Evolutionary conservation across 306 rosid species (phyloP).

Genomic region (Vicia sativa): DNA sequence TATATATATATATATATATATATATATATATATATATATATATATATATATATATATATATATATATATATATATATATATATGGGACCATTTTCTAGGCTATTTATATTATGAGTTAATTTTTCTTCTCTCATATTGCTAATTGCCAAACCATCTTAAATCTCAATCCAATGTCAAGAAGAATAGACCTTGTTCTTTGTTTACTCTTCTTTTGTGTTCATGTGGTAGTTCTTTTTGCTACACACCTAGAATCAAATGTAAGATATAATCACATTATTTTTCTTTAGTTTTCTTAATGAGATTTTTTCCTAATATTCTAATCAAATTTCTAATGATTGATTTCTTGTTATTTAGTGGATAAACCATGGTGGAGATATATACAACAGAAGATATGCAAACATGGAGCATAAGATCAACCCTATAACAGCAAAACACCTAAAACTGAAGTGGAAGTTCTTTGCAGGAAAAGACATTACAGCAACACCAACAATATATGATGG

Average conservation of each 20-base stretch:
- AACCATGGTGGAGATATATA: conserved; percentile 56
- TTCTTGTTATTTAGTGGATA: not conserved
- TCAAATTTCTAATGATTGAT: not conserved
- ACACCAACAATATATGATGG: conserved; percentile 59
- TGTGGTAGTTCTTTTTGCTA: not conserved
- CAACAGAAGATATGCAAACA: conserved; percentile 61
- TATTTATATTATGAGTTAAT: not conserved
- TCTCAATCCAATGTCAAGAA: not conserved
- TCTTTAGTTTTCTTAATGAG: not conserved
- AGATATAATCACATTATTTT: not conserved
- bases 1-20: no score
- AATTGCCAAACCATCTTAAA: not conserved
- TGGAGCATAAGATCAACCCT: conserved; percentile 57
- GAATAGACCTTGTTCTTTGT: not conserved
- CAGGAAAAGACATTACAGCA: conserved; percentile 60
- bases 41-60: no score
- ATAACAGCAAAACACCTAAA: conserved; percentile 39
- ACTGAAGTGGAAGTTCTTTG: conserved; percentile 59
- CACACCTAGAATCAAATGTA: conserved; percentile 1
- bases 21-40: no score
- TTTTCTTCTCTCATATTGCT: not conserved
- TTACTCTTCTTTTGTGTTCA: conserved; percentile 11
- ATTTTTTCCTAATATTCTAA: not conserved
- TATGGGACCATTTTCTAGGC: not conserved
- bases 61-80: no score